Conservation (phyloP, 2,329 filamentous ascomycete genomes). For the Botrytis porri region DNA sequence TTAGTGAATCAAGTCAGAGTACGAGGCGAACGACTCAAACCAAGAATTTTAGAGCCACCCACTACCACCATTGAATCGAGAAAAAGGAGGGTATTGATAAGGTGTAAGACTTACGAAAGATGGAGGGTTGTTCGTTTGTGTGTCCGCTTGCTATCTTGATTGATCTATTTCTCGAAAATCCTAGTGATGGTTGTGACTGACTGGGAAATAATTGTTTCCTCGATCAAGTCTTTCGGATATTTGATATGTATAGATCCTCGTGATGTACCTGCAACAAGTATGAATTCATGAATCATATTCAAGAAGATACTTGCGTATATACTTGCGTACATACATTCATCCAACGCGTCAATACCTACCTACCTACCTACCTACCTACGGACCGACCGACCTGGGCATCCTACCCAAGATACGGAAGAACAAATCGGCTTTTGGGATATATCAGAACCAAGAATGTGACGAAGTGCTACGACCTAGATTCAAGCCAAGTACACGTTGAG, state of each 20-base stretch:
- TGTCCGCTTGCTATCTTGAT: not conserved
- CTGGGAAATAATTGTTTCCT: not conserved
- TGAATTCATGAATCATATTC: not conserved
- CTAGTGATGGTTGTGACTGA: not conserved
- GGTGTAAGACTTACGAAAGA: not conserved
- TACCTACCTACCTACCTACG: not conserved
- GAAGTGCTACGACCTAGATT: not conserved
- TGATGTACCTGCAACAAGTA: not conserved
- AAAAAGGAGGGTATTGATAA: constrained; percentile 7
- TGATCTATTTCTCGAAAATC: not conserved
- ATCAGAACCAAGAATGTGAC: constrained; percentile 4
- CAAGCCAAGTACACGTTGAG: not conserved
- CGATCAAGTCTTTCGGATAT: not conserved
- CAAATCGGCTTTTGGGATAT: not conserved
- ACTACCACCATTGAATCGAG: not conserved
- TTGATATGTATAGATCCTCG: not conserved
- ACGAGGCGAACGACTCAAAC: not conserved
- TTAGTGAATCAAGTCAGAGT: not conserved
- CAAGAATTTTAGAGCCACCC: not conserved
- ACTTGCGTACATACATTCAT: not conserved
- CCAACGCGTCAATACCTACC: not conserved
- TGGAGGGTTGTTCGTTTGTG: not conserved
- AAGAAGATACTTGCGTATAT: not conserved
- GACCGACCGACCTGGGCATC: not conserved
- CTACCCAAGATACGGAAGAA: not conserved